Percentiles rank a stretch among this genome's conserved stretches.
Conservation (phyloP, 257 asterid species). For the Salvia miltiorrhiza region DNA sequence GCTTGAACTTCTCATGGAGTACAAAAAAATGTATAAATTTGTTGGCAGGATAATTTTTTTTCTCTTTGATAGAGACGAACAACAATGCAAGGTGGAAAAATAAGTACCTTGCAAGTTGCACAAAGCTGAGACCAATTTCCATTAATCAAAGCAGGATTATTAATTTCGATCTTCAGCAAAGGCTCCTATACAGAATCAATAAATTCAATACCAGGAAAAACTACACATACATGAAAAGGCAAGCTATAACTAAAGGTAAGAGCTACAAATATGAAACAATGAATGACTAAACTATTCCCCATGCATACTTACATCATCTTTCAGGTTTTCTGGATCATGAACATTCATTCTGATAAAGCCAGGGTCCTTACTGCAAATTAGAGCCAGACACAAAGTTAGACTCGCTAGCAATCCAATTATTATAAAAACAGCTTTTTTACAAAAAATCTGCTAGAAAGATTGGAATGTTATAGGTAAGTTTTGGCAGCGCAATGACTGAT, state of each 20-base stretch:
- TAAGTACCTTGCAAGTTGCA: slow-evolving; percentile 92
- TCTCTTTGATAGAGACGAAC: background rate
- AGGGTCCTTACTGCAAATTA: slow-evolving; percentile 85
- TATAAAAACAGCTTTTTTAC: background rate
- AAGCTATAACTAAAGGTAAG: slow-evolving; percentile 17
- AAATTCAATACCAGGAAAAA: background rate
- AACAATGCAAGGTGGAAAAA: slow-evolving; percentile 8
- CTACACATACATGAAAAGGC: slow-evolving; percentile 1
- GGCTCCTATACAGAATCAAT: slow-evolving; percentile 63
- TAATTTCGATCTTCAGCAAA: slow-evolving; percentile 69
- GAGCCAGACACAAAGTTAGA: slow-evolving; percentile 18
- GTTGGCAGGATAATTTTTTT: slow-evolving; percentile 1
- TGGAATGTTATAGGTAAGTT: background rate
- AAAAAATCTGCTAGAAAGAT: background rate
- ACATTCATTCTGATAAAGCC: slow-evolving; percentile 72
- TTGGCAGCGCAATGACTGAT: slow-evolving; percentile 14
- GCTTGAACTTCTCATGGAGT: slow-evolving; percentile 18
- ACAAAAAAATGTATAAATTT: background rate
- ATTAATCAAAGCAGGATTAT: slow-evolving; percentile 86
- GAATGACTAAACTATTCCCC: slow-evolving; percentile 7
- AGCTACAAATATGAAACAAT: background rate
- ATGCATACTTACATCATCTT: slow-evolving; percentile 76
- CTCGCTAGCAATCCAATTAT: slow-evolving; percentile 6
- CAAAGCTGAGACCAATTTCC: slow-evolving; percentile 99
- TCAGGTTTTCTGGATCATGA: slow-evolving; percentile 56